Base-by-base conservation (phyloP, 1,139 yeast genomes). In the Candida sp. region DNA sequence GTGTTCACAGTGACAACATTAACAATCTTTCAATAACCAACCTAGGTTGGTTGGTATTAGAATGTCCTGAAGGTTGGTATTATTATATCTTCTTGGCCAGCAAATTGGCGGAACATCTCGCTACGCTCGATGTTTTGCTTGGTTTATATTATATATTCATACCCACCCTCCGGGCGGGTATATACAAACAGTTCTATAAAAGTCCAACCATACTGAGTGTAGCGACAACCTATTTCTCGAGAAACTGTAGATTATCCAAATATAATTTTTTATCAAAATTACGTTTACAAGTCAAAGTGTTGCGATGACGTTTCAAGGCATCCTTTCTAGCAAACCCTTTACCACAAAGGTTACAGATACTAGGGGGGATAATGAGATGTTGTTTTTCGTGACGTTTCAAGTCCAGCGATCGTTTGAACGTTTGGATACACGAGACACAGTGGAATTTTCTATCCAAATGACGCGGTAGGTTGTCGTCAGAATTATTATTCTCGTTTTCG, bases 251-350 rank as follows among this genome's bases (percentile, higher is more conserved):
- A 49, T 73, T 73, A 22, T 65, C 70, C 33, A 59, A 47, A 46
- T 72, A 72, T 37, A 72, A 53, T 49, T 65, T 63, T 55, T 61
- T 82, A 70, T 64, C 87, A 51, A 72, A 73, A 51, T 85, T 86
- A 45, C 93, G 60, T 53, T 80, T 81, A 68, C 90, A 86, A 1
- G 90, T 85, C 46, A 82, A 69, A 0, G 91, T 86, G 42, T 84
- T 87, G 51, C 72, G 72, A 61, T 82, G 93, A 52, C 93, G 68
- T 58, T 84, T 85, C 51, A 87, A 68, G 0, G 95, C 93, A 62
- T 86, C 95, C 56, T 84, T 84, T 38, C 95, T 65, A 3, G 93
- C 93, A 70, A 87, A 86, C 0, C 93, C 91, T 57, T 85, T 86
- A 34, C 87, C 88, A 65, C 95, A 87, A 25, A 71, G 65, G 9